Percentiles rank a stretch among this genome's conserved stretches.
phyloP scores from a whole-genome alignment of 495 filamentous ascomycete genomes.

The Hypoxylon crocopeplum region DNA sequence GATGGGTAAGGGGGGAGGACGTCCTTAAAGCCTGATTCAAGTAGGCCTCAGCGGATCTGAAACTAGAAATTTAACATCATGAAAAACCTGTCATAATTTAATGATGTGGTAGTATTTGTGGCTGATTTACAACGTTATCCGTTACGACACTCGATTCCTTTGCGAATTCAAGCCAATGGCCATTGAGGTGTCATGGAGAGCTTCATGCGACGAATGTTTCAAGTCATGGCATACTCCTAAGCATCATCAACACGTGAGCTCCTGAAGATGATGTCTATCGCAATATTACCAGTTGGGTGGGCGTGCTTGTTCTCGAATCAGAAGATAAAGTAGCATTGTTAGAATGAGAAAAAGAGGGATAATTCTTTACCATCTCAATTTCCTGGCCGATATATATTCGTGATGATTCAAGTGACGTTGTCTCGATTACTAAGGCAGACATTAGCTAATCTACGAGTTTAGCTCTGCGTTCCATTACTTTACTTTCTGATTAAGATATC shows the following conservation, averaged over 20 bases:
- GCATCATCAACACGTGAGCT: neutral
- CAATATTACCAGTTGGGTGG: no score
- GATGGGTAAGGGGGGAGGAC: no score
- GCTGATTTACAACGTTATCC: neutral
- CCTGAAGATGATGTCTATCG: neutral
- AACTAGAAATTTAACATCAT: neutral
- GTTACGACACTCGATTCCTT: neutral
- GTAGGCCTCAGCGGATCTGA: neutral
- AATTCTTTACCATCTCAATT: no score
- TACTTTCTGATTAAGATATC: no score
- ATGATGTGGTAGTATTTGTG: neutral
- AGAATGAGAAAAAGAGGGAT: no score
- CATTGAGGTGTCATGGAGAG: neutral
- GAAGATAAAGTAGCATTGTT: no score
- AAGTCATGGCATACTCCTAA: neutral
- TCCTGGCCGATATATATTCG: no score
- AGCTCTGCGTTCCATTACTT: no score
- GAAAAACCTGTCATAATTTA: neutral
- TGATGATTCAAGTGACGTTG: no score
- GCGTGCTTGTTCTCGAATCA: no score
- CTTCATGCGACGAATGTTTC: neutral
- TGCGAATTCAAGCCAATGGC: neutral
- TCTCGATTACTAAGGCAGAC: no score
- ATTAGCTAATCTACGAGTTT: no score
- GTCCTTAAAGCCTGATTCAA: neutral